phyloP scores from a whole-genome alignment of 1,284 basidiomycete species.

The Fistulina hepatica region DNA sequence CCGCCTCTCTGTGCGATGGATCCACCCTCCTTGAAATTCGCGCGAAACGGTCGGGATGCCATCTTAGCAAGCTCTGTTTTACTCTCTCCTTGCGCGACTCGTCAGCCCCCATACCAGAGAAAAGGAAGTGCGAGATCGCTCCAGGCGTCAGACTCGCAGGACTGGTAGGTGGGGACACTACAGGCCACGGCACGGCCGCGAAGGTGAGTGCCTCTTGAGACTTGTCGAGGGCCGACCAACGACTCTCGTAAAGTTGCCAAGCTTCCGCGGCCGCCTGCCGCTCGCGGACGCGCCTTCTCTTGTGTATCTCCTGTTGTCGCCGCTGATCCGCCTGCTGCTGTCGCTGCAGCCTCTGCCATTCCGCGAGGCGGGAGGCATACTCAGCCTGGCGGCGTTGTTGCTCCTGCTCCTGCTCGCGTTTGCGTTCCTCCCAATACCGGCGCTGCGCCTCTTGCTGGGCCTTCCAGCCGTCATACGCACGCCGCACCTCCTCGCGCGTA shows the following conservation, averaged over 20 bases:
- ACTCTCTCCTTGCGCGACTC: constrained; percentile 53
- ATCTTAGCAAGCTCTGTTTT: constrained; percentile 50
- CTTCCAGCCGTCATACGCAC: constrained; percentile 32
- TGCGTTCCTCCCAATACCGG: too few relatives aligned
- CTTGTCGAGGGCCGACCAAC: constrained; percentile 39
- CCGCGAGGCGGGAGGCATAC: constrained; percentile 19
- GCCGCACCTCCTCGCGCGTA: constrained; percentile 31
- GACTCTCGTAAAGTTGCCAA: constrained; percentile 49
- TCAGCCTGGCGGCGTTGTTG: constrained; percentile 31
- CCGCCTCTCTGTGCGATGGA: constrained; percentile 41
- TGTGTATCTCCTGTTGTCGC: constrained; percentile 50
- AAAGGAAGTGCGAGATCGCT: constrained; percentile 42
- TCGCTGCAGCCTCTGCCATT: constrained; percentile 21
- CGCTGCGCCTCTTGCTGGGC: constrained; percentile 36
- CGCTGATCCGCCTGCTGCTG: constrained; percentile 30
- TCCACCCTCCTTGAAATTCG: constrained; percentile 40
- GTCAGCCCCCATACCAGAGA: constrained; percentile 50
- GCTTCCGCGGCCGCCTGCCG: constrained; percentile 31
- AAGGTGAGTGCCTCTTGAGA: constrained; percentile 41
- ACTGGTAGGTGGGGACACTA: constrained; percentile 30
- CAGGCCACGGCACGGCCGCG: constrained; percentile 60
- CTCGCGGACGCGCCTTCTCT: constrained; percentile 39
- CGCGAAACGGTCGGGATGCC: constrained; percentile 70
- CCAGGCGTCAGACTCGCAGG: constrained; percentile 39
- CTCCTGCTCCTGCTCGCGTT: constrained; percentile 36